Evolutionary conservation across 2,329 filamentous ascomycete species (phyloP), one percentile per base, ranked within the genome.

Genomic region (Ceratocystiopsis minuta): DNA sequence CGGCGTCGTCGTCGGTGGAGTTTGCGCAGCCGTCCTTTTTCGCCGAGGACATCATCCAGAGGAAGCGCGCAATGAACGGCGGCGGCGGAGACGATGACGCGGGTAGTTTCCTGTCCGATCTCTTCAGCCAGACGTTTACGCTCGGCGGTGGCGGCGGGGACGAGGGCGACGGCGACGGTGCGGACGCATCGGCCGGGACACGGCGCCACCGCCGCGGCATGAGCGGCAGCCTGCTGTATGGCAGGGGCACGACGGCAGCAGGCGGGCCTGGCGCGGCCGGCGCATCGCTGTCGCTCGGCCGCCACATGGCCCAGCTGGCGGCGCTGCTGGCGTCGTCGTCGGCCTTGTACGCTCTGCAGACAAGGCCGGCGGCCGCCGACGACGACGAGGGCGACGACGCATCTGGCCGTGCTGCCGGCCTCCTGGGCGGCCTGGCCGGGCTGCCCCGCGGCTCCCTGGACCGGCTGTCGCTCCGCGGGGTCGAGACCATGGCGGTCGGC

Each of bases 1-100:
- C 34, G 3, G 16, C 34, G 13, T 40, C 44, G 16, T 41, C 40
- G 24, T 33, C 39, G 33, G 41, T 49, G 13, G 43, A 50, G 42
- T 48, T 49, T 44, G 35, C 73, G 44, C 70, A 73, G 38, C 74
- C 72, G 2, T 69, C 58, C n/a, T 71, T 76, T 57, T 78, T 75
- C 55, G 72, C 73, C 4, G 61, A 64, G 1, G 50, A 58, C 17
- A 3, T 43, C 16, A 2, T 43, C 31, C 32, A 16, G 9, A 17
- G 36, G 9, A 44, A 42, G 15, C 12, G 15, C 3, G 12, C 32
- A 12, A 13, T 28, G 2, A 34, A n/a, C 15, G 38, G 28, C 15
- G 16, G 16, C 14, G 34, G 14, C 4, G 42, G 35, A 13, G 16
- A 16, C 18, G 16, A 58, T 36, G 64, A 65, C 36, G 63, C 66